phyloP scores from a whole-genome alignment of 306 rosid genomes.

The Medicago lupulina region DNA sequence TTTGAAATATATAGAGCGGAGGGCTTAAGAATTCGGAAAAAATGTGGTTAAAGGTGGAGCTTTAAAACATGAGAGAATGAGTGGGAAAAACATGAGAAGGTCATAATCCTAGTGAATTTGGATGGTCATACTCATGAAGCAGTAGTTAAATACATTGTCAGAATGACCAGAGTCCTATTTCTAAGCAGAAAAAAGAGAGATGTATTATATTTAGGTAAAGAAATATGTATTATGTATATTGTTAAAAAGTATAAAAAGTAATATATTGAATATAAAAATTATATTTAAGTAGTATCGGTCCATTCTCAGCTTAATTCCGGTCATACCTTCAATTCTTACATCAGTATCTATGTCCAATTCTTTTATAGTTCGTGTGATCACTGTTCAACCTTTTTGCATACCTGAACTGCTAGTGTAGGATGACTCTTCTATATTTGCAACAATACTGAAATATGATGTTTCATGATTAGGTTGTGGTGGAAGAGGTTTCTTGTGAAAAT shows the following conservation, averaged over 20 bases:
- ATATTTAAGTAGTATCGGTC: background rate
- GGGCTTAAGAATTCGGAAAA: background rate
- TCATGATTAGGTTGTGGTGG: constrained; percentile 39
- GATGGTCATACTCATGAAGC: background rate
- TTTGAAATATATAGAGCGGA: background rate
- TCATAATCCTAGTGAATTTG: background rate
- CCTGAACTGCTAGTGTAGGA: constrained; percentile 19
- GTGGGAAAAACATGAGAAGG: background rate
- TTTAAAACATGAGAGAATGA: background rate
- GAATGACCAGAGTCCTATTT: background rate
- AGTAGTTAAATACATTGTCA: background rate
- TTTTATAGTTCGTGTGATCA: constrained; percentile 3
- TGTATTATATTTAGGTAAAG: constrained; percentile 2
- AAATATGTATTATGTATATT: background rate
- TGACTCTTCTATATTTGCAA: constrained; percentile 15
- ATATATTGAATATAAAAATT: background rate
- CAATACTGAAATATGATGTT: constrained; percentile 31
- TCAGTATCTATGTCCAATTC: background rate
- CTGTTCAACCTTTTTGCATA: constrained; percentile 15
- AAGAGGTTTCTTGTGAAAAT: constrained; percentile 39
- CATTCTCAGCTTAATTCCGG: background rate
- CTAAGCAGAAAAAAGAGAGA: constrained; percentile 5
- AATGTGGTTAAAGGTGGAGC: background rate
- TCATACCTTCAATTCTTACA: background rate
- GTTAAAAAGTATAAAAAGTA: background rate